Evolutionary conservation across 768 basidiomycete species (phyloP).

Genomic region (Collybia sp.): DNA sequence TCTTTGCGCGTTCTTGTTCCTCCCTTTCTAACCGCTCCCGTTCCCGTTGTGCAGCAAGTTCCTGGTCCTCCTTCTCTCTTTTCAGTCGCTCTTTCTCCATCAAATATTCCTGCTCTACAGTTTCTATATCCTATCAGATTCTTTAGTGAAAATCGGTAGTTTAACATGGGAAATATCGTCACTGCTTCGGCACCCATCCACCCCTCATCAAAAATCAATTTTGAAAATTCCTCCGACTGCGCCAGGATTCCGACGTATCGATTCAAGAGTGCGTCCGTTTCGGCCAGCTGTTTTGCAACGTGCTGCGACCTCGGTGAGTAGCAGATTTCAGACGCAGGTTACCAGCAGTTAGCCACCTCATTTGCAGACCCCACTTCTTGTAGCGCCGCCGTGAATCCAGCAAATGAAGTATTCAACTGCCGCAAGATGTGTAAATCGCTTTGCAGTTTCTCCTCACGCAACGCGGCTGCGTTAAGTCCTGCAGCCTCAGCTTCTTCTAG

Average conservation of each 20-base stretch:
- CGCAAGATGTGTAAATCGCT: slow-evolving; percentile 68
- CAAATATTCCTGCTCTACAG: slow-evolving; percentile 42
- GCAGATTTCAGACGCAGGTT: too few species aligned
- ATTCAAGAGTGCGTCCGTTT: slow-evolving; percentile 71
- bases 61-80: slow-evolving; percentile 43
- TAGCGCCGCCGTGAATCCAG: slow-evolving; percentile 64
- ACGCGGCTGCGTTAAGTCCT: slow-evolving; percentile 6
- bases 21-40: slow-evolving; percentile 47
- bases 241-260: slow-evolving; percentile 69
- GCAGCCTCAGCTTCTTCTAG: slow-evolving; percentile 6
- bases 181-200: slow-evolving; percentile 76
- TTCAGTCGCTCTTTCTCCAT: slow-evolving; percentile 36
- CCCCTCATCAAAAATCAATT: slow-evolving; percentile 69
- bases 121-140: slow-evolving; percentile 53
- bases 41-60: slow-evolving; percentile 21
- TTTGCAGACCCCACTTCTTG: slow-evolving; percentile 61
- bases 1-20: slow-evolving; percentile 38
- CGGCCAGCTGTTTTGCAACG: slow-evolving; percentile 58
- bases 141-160: not conserved
- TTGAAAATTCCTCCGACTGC: slow-evolving; percentile 64
- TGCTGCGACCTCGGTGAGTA: slow-evolving; percentile 32
- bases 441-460: slow-evolving; percentile 67
- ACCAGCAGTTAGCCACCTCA: slow-evolving; percentile 41
- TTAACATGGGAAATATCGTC: slow-evolving; percentile 9
- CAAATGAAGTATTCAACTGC: slow-evolving; percentile 69